Evolutionary conservation across 1,284 basidiomycete species (phyloP).

Genomic region (Cerioporus squamosus): DNA sequence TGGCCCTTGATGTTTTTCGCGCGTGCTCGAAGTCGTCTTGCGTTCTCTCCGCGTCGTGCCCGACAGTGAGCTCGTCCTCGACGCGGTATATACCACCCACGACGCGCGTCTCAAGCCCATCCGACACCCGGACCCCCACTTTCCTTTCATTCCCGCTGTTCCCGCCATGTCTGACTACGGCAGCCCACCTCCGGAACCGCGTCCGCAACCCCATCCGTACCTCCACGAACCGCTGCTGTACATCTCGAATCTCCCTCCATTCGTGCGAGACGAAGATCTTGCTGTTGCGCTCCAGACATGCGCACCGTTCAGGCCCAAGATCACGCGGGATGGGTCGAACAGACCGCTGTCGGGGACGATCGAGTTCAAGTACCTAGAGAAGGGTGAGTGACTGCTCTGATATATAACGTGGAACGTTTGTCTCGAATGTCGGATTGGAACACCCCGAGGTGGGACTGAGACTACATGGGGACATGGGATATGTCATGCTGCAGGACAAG

Average conservation of each 20-base stretch:
- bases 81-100: conserved; percentile 4
- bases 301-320: conserved; percentile 79
- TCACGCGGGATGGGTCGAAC: conserved; percentile 61
- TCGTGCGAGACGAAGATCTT: conserved; percentile 74
- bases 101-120: conserved; percentile 9
- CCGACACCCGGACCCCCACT: conserved; percentile 4
- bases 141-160: neutral
- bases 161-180: conserved; percentile 34
- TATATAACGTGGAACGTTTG: neutral
- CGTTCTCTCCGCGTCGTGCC: conserved; percentile 20
- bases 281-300: conserved; percentile 71
- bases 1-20: conserved; percentile 23
- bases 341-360: conserved; percentile 66
- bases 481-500: no score
- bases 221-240: conserved; percentile 80
- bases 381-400: conserved; percentile 53
- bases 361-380: conserved; percentile 79
- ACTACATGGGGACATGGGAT: no score
- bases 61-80: conserved; percentile 15
- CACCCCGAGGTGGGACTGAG: no score
- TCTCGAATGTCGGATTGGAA: neutral
- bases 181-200: conserved; percentile 26
- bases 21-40: conserved; percentile 12
- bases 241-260: conserved; percentile 72
- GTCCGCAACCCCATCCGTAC: conserved; percentile 65